These are phyloP conservation scores for Nitzschia inconspicua DNA, from an alignment of 108 stramenopile species.

Conservation along the genomic window DNA sequence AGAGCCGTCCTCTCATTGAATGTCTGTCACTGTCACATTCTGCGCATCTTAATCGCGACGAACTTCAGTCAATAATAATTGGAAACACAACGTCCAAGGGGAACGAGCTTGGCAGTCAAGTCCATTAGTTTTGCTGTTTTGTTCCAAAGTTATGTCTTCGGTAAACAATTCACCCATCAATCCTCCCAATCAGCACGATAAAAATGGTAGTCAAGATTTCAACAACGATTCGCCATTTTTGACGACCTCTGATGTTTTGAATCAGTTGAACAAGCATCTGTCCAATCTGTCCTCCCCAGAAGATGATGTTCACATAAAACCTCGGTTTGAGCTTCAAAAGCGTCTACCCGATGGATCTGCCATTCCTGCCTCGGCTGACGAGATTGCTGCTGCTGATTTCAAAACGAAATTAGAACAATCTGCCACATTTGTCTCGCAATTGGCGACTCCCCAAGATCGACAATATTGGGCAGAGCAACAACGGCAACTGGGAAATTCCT, in stretches of 20 bases:
- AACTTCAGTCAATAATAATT: no score
- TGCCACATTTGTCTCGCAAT: constrained; percentile 37
- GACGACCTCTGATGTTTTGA: constrained; percentile 31
- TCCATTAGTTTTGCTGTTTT: no score
- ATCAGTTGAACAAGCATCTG: constrained; percentile 30
- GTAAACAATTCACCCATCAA: no score
- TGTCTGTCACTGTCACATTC: no score
- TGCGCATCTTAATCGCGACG: no score
- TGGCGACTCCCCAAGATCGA: constrained; percentile 33
- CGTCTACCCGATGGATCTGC: constrained; percentile 76
- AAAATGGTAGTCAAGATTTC: no score
- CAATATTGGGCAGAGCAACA: constrained; percentile 63
- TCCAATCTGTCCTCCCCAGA: constrained; percentile 2
- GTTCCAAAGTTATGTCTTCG: no score
- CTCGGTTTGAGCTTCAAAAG: constrained; percentile 69
- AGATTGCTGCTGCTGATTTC: constrained; percentile 66
- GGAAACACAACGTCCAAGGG: no score
- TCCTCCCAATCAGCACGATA: no score
- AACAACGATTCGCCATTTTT: constrained; percentile 25
- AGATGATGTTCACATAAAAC: not conserved
- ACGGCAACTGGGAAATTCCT: constrained; percentile 57
- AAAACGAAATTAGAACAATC: constrained; percentile 70
- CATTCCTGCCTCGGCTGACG: constrained; percentile 46
- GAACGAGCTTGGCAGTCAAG: no score
- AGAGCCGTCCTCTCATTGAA: no score